Conservation (phyloP, 1,284 basidiomycete genomes). For the Puccinia hordei region DNA sequence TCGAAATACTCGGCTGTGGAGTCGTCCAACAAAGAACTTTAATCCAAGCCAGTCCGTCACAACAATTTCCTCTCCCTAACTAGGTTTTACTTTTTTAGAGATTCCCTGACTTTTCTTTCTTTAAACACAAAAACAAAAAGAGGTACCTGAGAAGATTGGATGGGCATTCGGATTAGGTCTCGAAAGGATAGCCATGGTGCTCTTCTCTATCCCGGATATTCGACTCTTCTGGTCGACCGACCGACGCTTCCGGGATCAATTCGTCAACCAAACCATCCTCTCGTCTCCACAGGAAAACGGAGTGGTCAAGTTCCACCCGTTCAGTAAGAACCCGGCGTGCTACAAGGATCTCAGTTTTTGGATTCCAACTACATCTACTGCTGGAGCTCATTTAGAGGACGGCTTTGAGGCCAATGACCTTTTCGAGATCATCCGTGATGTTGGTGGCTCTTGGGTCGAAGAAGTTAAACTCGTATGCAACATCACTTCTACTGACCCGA, state of each 20-base stretch:
- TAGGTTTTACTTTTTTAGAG: neutral
- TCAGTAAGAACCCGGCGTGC: slow-evolving; percentile 47
- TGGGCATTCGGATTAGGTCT: slow-evolving; percentile 99
- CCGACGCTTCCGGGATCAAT: slow-evolving; percentile 82
- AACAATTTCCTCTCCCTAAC: neutral
- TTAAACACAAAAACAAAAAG: no score
- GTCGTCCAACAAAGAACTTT: slow-evolving; percentile 87
- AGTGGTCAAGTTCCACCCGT: slow-evolving; percentile 64
- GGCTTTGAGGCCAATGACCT: slow-evolving; percentile 91
- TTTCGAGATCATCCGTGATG: slow-evolving; percentile 88
- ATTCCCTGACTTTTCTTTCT: neutral
- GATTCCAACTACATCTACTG: slow-evolving; percentile 26
- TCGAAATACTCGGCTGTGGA: slow-evolving; percentile 93
- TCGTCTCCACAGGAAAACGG: slow-evolving; percentile 63
- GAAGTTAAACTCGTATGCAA: slow-evolving; percentile 70
- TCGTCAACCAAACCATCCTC: slow-evolving; percentile 59
- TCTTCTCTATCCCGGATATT: slow-evolving; percentile 96
- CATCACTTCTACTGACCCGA: neutral
- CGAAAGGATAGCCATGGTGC: slow-evolving; percentile 96
- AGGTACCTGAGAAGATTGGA: slow-evolving; percentile 77
- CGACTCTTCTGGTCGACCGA: slow-evolving; percentile 98
- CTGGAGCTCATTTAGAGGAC: neutral
- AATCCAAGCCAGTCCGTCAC: slow-evolving; percentile 73
- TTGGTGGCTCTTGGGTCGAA: slow-evolving; percentile 87
- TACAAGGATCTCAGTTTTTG: slow-evolving; percentile 50